A percentile compares a stretch with the other conserved stretches of the same genome.
Conservation (phyloP, 176 grass and related monocot species). For the Hordeum marinum region DNA sequence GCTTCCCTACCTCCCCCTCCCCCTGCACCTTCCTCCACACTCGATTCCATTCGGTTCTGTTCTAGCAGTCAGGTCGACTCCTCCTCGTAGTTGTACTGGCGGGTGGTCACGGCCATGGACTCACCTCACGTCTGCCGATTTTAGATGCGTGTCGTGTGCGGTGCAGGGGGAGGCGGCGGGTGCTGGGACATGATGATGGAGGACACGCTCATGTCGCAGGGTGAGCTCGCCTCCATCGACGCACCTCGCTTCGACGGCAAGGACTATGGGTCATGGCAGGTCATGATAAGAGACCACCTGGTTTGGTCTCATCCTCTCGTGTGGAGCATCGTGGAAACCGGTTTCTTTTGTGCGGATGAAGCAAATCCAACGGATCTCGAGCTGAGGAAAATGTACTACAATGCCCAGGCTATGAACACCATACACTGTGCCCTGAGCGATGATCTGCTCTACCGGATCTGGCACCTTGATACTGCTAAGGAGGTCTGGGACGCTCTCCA, state of each 20-base stretch:
- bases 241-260: no score
- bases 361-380: background rate
- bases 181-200: no score
- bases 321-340: background rate
- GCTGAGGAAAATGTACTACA: background rate
- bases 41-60: background rate
- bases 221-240: no score
- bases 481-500: background rate
- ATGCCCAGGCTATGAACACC: background rate
- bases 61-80: background rate
- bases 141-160: background rate
- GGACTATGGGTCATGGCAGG: background rate
- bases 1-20: background rate
- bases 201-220: background rate
- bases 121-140: background rate
- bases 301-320: background rate
- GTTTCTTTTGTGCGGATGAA: background rate
- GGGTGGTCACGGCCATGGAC: no score
- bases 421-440: background rate
- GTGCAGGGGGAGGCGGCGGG: slow-evolving; percentile 40
- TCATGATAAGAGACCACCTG: background rate
- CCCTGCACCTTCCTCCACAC: background rate
- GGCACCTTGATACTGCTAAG: background rate
- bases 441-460: background rate
- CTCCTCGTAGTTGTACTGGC: no score